Evolutionary conservation across 2,329 filamentous ascomycete genomes (phyloP).

Genomic region (Pseudocercospora cruenta): DNA sequence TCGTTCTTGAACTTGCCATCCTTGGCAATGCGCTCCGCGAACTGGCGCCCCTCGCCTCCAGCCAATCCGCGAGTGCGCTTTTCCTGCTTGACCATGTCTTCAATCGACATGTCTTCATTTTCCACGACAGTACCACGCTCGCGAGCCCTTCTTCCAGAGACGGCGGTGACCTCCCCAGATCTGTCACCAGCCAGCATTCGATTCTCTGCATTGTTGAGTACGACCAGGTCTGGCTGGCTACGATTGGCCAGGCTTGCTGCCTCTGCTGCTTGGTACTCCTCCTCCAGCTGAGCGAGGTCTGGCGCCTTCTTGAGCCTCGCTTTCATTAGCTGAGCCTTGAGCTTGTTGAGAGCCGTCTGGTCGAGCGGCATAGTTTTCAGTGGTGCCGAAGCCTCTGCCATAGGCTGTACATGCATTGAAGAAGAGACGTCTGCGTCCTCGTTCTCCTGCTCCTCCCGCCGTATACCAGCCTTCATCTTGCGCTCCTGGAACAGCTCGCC

Average conservation of each 20-base stretch:
- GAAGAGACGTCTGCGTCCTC: conserved; percentile 37
- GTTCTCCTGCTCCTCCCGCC: conserved; percentile 38
- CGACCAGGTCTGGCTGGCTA: conserved; percentile 69
- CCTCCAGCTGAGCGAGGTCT: conserved; percentile 75
- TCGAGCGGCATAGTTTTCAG: conserved; percentile 63
- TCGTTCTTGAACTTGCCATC: conserved; percentile 89
- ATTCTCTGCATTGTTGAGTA: conserved; percentile 86
- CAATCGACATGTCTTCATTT: conserved; percentile 93
- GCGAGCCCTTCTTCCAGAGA: conserved; percentile 78
- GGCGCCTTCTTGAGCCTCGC: conserved; percentile 81
- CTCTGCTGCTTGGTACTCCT: conserved; percentile 78
- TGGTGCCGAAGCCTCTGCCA: conserved; percentile 59
- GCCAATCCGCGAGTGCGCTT: conserved; percentile 74
- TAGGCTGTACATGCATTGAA: conserved; percentile 58
- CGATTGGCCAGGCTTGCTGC: conserved; percentile 59
- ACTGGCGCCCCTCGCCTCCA: conserved; percentile 71
- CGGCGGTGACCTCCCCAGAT: conserved; percentile 73
- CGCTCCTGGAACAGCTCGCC: conserved; percentile 85
- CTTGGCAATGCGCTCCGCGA: conserved; percentile 92
- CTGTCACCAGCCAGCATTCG: conserved; percentile 80
- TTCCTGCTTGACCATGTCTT: conserved; percentile 97
- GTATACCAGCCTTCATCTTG: conserved; percentile 61
- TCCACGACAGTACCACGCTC: conserved; percentile 85
- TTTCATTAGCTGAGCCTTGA: conserved; percentile 95
- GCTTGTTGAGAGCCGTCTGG: conserved; percentile 79